Percentiles rank a stretch among this genome's conserved stretches.
phyloP scores from a whole-genome alignment of 2,329 filamentous ascomycete genomes.

The Oidium heveae region DNA sequence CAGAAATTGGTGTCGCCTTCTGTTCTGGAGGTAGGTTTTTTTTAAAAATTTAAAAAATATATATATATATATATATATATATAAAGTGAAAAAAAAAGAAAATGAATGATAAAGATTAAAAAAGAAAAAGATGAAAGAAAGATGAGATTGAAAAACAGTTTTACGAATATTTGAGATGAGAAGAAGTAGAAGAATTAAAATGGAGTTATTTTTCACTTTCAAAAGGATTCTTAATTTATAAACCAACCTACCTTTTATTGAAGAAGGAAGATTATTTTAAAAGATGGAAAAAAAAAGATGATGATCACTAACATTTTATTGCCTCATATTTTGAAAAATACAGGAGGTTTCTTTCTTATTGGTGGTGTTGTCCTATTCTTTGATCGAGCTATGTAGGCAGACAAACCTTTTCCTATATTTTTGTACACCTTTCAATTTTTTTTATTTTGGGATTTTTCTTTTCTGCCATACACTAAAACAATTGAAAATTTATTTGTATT shows the following conservation, averaged over 20 bases:
- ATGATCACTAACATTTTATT: not conserved
- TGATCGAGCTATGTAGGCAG: conserved; percentile 66
- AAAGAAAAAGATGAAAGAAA: not conserved
- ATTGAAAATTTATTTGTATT: not conserved
- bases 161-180: too few species aligned
- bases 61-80: not conserved
- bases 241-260: too few species aligned
- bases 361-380: conserved; percentile 94
- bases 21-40: conserved; percentile 70
- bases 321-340: conserved; percentile 1
- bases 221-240: too few species aligned
- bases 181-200: too few species aligned
- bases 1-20: conserved; percentile 92
- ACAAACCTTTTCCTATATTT: conserved; percentile 6
- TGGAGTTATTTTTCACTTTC: too few species aligned
- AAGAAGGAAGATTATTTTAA: too few species aligned
- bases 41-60: conserved; percentile 2
- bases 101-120: not conserved
- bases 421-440: not conserved
- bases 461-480: not conserved
- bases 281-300: too few species aligned
- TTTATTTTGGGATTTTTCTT: not conserved
- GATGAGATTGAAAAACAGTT: too few species aligned
- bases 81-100: not conserved
- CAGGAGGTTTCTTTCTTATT: conserved; percentile 84